Evolutionary conservation across 495 filamentous ascomycete species (phyloP).

Genomic region (Talaromyces proteolyticus): DNA sequence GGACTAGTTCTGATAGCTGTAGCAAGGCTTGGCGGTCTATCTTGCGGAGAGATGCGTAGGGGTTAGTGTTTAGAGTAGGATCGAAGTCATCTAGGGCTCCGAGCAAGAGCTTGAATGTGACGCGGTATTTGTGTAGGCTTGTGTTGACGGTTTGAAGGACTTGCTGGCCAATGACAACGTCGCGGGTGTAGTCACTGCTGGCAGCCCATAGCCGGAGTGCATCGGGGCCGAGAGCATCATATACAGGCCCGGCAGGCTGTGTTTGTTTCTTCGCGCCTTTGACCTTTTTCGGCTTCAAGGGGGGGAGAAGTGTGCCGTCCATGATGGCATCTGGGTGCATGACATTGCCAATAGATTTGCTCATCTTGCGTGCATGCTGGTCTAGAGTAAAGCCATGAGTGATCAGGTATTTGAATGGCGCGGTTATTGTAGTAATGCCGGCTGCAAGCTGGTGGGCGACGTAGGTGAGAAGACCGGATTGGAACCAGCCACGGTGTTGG

Average conservation of each 20-base stretch:
- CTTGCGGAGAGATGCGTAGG: slow-evolving; percentile 39
- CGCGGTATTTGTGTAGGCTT: slow-evolving; percentile 75
- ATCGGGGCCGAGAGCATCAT: slow-evolving; percentile 67
- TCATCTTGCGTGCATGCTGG: slow-evolving; percentile 90
- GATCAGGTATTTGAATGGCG: slow-evolving; percentile 80
- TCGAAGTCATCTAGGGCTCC: slow-evolving; percentile 67
- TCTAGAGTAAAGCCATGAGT: slow-evolving; percentile 96
- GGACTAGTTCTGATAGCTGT: slow-evolving; percentile 60
- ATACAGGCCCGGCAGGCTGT: slow-evolving; percentile 37
- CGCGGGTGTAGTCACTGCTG: slow-evolving; percentile 82
- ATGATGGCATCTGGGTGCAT: slow-evolving; percentile 79
- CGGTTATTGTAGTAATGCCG: slow-evolving; percentile 26
- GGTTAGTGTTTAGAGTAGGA: slow-evolving; percentile 18
- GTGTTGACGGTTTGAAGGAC: slow-evolving; percentile 70
- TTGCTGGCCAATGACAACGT: slow-evolving; percentile 71
- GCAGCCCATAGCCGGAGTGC: slow-evolving; percentile 91
- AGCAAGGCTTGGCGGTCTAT: slow-evolving; percentile 71
- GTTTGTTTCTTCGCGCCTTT: slow-evolving; percentile 44
- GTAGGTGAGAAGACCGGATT: slow-evolving; percentile 92
- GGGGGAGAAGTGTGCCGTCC: slow-evolving; percentile 64
- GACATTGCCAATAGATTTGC: slow-evolving; percentile 92
- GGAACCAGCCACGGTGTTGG: slow-evolving; percentile 98
- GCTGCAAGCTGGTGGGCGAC: slow-evolving; percentile 53
- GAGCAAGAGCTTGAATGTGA: slow-evolving; percentile 80
- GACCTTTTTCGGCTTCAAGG: slow-evolving; percentile 47